Conservation (phyloP, 2,329 filamentous ascomycete genomes). For the Colletotrichum lentis region DNA sequence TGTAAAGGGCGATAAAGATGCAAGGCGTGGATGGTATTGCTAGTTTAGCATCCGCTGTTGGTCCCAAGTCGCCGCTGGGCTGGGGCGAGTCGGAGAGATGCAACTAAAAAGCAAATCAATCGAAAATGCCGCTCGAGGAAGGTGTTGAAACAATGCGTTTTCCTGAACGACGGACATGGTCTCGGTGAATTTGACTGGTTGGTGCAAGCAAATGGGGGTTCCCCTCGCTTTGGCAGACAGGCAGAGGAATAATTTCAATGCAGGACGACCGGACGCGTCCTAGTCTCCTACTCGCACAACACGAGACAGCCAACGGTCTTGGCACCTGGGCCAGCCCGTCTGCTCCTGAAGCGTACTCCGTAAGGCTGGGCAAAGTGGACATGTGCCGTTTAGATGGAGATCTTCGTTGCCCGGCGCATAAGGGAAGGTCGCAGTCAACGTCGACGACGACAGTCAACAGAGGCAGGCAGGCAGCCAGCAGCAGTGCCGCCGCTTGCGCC, state of each 20-base stretch:
- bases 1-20: slow-evolving; percentile 10
- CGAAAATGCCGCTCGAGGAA: background rate
- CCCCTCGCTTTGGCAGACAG: background rate
- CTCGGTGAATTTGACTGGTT: background rate
- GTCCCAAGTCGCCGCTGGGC: background rate
- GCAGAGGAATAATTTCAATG: slow-evolving; percentile 11
- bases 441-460: background rate
- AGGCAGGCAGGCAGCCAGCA: background rate
- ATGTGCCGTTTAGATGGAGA: background rate
- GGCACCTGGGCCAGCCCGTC: slow-evolving; percentile 2
- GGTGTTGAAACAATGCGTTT: background rate
- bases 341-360: background rate
- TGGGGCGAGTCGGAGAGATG: background rate
- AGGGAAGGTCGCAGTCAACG: background rate
- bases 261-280: slow-evolving; percentile 13
- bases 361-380: slow-evolving; percentile 9
- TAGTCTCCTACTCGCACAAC: background rate
- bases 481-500: slow-evolving; percentile 10
- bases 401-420: background rate
- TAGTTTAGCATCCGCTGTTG: background rate
- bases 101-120: background rate
- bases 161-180: too few species aligned
- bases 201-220: slow-evolving; percentile 13
- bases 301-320: slow-evolving; percentile 21
- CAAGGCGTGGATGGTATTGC: background rate